Base-by-base conservation (phyloP, 441 rosid genomes). In the Mallotus japonicus region DNA sequence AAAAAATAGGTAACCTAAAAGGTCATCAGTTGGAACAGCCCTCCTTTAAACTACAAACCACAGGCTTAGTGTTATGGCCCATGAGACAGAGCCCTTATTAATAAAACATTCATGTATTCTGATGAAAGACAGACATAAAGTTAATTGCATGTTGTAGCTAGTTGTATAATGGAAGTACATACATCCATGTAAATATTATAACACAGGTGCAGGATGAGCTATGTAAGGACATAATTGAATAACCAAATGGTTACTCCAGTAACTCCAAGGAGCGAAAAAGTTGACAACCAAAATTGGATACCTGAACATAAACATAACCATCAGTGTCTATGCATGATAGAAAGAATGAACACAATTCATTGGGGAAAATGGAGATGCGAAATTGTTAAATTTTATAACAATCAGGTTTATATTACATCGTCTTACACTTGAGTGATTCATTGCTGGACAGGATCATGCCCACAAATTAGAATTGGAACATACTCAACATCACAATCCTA, bases 191-290 rank as follows among this genome's bases (percentile, higher is more conserved):
- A 63, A 40, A 50, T 37, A 56, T 68, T 53, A 60, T 19, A 47
- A 65, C 1, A 16, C 8, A 6, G 24, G 19, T 37, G 49, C 49
- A 71, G 10, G 15, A 20, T 50, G 37, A 56, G 54, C 55, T 50
- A 68, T 24, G 51, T 15, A 63, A 32, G 22, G 53, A 19, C 17
- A 74, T 44, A 56, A 78, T 69, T 78, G 65, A 83, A 78, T 83
- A 87, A 93, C 99, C 98, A 96, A 87, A 79, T 96, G 97, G 72
- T 82, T 90, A 79, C 99, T 87, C 97, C 96, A 96, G 81, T 82
- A 85, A 89, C 99, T 93, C 98, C 99, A 96, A 74, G 98, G 98
- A 75, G 98, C 97, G 85, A 72, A 83, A 83, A 96, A 96, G 83
- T 93, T 96, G 76, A 93, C 97, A 51, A 84, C 92, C 83, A 96